A percentile compares a stretch with the other conserved stretches of the same genome.
Evolutionary conservation across 2,329 filamentous ascomycete species (phyloP).

Genomic region (Phialocephala subalpina): DNA sequence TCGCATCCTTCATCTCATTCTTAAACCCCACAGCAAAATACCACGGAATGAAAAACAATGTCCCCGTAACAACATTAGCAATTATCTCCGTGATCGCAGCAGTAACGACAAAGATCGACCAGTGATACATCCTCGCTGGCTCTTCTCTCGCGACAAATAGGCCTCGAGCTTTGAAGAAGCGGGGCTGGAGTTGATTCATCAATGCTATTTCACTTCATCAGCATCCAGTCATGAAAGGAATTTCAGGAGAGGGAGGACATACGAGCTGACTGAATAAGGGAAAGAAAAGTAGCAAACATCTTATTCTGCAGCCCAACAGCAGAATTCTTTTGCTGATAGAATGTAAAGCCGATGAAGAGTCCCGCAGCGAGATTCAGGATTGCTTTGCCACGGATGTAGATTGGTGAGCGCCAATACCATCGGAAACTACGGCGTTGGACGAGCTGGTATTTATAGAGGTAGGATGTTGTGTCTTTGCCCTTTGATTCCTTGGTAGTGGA

Average conservation of each 20-base stretch:
- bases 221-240: background rate
- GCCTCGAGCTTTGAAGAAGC: slow-evolving; percentile 60
- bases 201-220: slow-evolving; percentile 48
- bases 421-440: slow-evolving; percentile 63
- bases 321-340: slow-evolving; percentile 64
- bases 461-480: slow-evolving; percentile 11
- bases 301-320: slow-evolving; percentile 67
- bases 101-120: slow-evolving; percentile 19
- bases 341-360: slow-evolving; percentile 72
- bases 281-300: slow-evolving; percentile 24
- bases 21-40: slow-evolving; percentile 59
- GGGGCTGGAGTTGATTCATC: slow-evolving; percentile 71
- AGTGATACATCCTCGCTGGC: slow-evolving; percentile 40
- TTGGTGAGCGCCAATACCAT: slow-evolving; percentile 78
- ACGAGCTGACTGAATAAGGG: slow-evolving; percentile 43
- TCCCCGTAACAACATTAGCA: slow-evolving; percentile 77
- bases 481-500: background rate
- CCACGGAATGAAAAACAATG: slow-evolving; percentile 79
- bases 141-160: slow-evolving; percentile 61
- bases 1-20: slow-evolving; percentile 35
- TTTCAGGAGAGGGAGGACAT: slow-evolving; percentile 56
- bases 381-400: slow-evolving; percentile 76
- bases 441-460: background rate
- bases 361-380: slow-evolving; percentile 58
- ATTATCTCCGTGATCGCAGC: slow-evolving; percentile 81